Evolutionary conservation across 2,329 filamentous ascomycete genomes (phyloP), one percentile per base, ranked within the genome.

Genomic region (Leptographium galeiforme): DNA sequence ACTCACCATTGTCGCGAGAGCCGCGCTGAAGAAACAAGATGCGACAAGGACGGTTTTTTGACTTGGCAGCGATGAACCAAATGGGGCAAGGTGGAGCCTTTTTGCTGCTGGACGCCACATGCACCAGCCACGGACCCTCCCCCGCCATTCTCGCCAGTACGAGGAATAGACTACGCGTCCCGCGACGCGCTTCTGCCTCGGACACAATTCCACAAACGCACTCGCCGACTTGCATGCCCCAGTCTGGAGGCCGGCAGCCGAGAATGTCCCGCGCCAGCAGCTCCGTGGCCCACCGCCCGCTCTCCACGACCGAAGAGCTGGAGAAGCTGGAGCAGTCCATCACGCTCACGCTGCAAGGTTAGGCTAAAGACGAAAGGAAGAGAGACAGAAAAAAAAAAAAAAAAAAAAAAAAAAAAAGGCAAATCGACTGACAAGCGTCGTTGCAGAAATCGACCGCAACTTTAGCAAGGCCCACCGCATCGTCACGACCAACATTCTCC

Each of bases 381-480:
- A 25, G 25, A 19, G 12, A 6, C 13, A 8, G 19, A 6, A 16
- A 39, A 39, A 5, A 11, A 6, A 7, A 48, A 48, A 34, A 13
- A 13, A 33, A 33, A 4, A 13, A 32, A 46, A 48, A 34, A 13
- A 13, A 33, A 33, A 4, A 13, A 32, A 46, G 44, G 12, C 33
- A 33, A 16, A 11, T 8, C 14, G 13, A 32, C 48, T 50, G 38
- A 50, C 38, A 13, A 19, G 33, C 12, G 0, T 8, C 33, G 13
- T 25, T 18, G 8, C 8, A 94, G 93, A 98, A 74, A 98, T 98
- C 71, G 93, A 98, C 67, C 87, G 89, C 69, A 98, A 98, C 70
- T 98, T 98, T 68, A 96, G 88, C 71, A 89, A 88, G 64, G 90
- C 93, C 34, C 93, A 98, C 68, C 84, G 89, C 57, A 97, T 98